These are phyloP conservation scores for Hypsizygus marmoreus DNA, from an alignment of 768 basidiomycete species.

Conservation along the genomic window DNA sequence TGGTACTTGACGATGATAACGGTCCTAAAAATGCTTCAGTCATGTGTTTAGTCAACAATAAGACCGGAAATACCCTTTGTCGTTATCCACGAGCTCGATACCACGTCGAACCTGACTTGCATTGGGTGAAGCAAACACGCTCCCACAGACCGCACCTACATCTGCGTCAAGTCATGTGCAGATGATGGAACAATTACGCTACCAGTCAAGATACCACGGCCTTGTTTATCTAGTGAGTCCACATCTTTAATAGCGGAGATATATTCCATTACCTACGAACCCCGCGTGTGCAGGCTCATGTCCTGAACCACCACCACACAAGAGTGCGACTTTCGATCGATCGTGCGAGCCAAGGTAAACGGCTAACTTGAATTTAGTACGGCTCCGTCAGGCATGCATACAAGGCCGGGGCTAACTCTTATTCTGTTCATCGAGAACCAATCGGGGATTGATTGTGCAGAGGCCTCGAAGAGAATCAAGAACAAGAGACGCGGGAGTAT, in stretches of 20 bases:
- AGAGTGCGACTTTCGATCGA: constrained; percentile 67
- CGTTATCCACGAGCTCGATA: constrained; percentile 73
- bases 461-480: constrained; percentile 78
- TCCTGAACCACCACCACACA: constrained; percentile 86
- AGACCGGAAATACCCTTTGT: constrained; percentile 57
- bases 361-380: constrained; percentile 41
- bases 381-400: constrained; percentile 9
- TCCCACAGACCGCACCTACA: constrained; percentile 79
- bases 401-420: constrained; percentile 51
- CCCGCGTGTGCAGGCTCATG: constrained; percentile 92
- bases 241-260: neutral
- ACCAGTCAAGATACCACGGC: constrained; percentile 80
- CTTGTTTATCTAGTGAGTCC: constrained; percentile 32
- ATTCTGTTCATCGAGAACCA: constrained; percentile 69
- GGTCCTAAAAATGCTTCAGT: constrained; percentile 45
- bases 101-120: constrained; percentile 81
- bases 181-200: constrained; percentile 8
- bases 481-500: constrained; percentile 69
- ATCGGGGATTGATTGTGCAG: constrained; percentile 66
- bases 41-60: neutral
- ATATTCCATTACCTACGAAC: constrained; percentile 68
- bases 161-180: neutral
- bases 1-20: constrained; percentile 80
- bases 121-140: constrained; percentile 89
- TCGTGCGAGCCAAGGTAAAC: constrained; percentile 61